Evolutionary conservation across 805 yeast genomes (phyloP).

Genomic region (Debaryomyces castellii): DNA sequence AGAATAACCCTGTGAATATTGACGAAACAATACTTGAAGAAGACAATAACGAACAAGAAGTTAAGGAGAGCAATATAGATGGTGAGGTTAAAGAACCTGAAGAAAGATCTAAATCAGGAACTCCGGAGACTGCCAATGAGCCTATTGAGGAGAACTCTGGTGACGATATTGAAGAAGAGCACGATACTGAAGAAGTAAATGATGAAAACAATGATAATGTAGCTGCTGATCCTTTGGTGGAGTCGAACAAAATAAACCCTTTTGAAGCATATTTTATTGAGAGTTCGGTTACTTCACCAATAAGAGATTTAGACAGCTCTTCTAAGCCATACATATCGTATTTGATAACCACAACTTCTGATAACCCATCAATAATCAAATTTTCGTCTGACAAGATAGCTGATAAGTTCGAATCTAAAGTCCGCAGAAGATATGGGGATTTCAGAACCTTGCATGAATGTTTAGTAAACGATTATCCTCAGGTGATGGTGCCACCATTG

Average conservation of each 20-base stretch:
- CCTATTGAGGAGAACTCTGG: too few relatives aligned
- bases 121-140: too few relatives aligned
- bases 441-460: slow-evolving; percentile 77
- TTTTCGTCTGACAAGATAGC: slow-evolving; percentile 18
- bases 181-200: background rate
- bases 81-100: slow-evolving; percentile 6
- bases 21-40: slow-evolving; percentile 14
- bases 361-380: slow-evolving; percentile 55
- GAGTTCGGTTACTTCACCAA: slow-evolving; percentile 57
- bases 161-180: too few relatives aligned
- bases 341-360: slow-evolving; percentile 60
- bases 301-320: slow-evolving; percentile 64
- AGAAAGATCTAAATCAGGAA: background rate
- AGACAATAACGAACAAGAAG: slow-evolving; percentile 4
- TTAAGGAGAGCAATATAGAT: slow-evolving; percentile 6
- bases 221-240: slow-evolving; percentile 7
- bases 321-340: slow-evolving; percentile 78
- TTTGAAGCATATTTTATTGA: slow-evolving; percentile 16
- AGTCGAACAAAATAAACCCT: slow-evolving; percentile 1
- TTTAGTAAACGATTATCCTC: slow-evolving; percentile 75
- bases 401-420: slow-evolving; percentile 36
- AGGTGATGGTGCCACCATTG: slow-evolving; percentile 85
- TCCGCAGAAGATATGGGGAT: slow-evolving; percentile 84
- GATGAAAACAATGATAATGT: slow-evolving; percentile 7
- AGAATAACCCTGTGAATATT: background rate